These are phyloP conservation scores for Fusarium praegraminearum DNA, from an alignment of 2,329 filamentous ascomycete genomes.

Conservation along the genomic window DNA sequence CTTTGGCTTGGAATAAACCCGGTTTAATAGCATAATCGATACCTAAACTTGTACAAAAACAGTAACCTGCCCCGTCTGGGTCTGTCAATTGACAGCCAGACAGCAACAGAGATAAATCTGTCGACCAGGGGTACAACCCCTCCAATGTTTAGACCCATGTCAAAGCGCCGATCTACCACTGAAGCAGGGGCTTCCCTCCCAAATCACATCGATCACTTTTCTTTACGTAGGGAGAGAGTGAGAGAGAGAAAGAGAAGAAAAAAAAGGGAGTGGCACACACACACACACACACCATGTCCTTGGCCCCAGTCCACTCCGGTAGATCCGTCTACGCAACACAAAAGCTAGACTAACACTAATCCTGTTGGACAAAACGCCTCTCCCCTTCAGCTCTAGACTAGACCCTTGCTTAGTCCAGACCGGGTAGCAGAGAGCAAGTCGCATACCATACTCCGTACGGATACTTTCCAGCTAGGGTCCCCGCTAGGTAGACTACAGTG, in stretches of 20 bases:
- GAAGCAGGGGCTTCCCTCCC: constrained; percentile 29
- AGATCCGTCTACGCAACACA: constrained; percentile 34
- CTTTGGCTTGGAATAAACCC: background rate
- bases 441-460: background rate
- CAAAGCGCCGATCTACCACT: constrained; percentile 34
- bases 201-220: background rate
- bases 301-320: constrained; percentile 25
- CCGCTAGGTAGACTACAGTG: constrained; percentile 5
- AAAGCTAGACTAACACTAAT: background rate
- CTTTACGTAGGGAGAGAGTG: no score
- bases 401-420: constrained; percentile 5
- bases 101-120: background rate
- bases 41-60: background rate
- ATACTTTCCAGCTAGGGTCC: background rate
- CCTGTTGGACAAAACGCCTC: constrained; percentile 30
- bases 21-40: background rate
- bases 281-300: background rate
- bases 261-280: background rate
- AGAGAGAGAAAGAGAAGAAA: background rate
- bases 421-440: background rate
- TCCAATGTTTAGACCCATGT: constrained; percentile 10
- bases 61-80: background rate
- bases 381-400: constrained; percentile 22
- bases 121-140: constrained; percentile 1
- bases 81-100: background rate